Percentiles rank a stretch among this genome's conserved stretches.
phyloP scores from a whole-genome alignment of 345 rosid species.

The Excoecaria agallocha region DNA sequence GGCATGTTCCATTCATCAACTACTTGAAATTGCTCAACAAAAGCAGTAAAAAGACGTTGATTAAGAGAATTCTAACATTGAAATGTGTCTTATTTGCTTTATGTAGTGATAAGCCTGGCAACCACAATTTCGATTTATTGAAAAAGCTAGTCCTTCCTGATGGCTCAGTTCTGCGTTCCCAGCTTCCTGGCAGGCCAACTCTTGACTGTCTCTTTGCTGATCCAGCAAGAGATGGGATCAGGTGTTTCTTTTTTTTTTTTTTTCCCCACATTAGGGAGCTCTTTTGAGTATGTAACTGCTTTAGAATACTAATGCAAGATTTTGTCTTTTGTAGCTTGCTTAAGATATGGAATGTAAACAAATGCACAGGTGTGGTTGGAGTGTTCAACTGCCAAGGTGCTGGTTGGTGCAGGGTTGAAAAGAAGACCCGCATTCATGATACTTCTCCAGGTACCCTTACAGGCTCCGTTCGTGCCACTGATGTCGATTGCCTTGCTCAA shows the following conservation, averaged over 20 bases:
- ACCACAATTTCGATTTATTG: conserved; percentile 80
- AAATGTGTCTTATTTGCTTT: not conserved
- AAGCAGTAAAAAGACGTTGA: not conserved
- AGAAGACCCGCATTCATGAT: conserved; percentile 85
- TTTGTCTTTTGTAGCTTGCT: conserved; percentile 53
- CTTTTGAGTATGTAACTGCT: not conserved
- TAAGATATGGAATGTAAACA: conserved; percentile 91
- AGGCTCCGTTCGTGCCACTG: conserved; percentile 54
- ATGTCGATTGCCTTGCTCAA: conserved; percentile 67
- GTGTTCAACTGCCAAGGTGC: conserved; percentile 99
- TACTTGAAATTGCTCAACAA: not conserved
- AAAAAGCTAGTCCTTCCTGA: conserved; percentile 88
- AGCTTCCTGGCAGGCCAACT: conserved; percentile 90
- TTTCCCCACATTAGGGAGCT: not conserved
- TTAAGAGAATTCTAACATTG: not conserved
- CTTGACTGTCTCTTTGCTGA: conserved; percentile 81
- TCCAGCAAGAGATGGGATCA: conserved; percentile 85
- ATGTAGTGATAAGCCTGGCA: conserved; percentile 87
- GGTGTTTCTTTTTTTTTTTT: conserved; percentile 28
- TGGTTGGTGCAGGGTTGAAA: conserved; percentile 83
- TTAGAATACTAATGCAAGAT: not conserved
- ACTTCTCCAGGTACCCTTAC: conserved; percentile 82
- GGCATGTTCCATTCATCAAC: conserved; percentile 34
- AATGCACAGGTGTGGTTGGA: conserved; percentile 79
- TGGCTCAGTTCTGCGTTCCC: conserved; percentile 85